Conservation (phyloP, 768 basidiomycete genomes). For the Lactarius akahatsu region DNA sequence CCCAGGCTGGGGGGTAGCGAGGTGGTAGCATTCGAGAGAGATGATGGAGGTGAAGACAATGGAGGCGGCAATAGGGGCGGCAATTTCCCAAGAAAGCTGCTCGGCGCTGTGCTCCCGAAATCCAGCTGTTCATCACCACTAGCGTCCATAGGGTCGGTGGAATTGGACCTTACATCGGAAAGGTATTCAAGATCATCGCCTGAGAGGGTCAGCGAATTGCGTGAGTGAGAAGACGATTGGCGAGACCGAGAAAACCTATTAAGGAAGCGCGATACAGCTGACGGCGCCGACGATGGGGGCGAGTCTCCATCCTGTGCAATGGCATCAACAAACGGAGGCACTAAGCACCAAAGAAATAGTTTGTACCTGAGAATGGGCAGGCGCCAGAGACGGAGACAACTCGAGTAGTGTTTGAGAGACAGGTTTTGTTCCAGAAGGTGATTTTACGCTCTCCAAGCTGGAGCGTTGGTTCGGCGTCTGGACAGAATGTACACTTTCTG, state of each 20-base stretch:
- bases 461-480: slow-evolving; percentile 6
- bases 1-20: not conserved
- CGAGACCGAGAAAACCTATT: slow-evolving; percentile 65
- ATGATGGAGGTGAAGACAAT: slow-evolving; percentile 16
- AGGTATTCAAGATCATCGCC: slow-evolving; percentile 82
- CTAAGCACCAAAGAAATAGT: slow-evolving; percentile 23
- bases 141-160: slow-evolving; percentile 39
- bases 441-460: slow-evolving; percentile 11
- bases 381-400: slow-evolving; percentile 1
- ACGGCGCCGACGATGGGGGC: slow-evolving; percentile 38
- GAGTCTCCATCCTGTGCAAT: slow-evolving; percentile 26
- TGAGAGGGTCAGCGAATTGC: slow-evolving; percentile 67
- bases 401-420: slow-evolving; percentile 5
- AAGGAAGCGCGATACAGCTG: slow-evolving; percentile 82
- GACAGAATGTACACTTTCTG: slow-evolving; percentile 2
- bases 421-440: slow-evolving; percentile 9
- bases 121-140: slow-evolving; percentile 38
- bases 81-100: slow-evolving; percentile 35
- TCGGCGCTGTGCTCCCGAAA: slow-evolving; percentile 44
- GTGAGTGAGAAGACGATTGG: slow-evolving; percentile 39
- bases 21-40: slow-evolving; percentile 1
- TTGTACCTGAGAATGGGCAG: slow-evolving; percentile 15
- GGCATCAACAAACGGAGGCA: slow-evolving; percentile 28
- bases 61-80: slow-evolving; percentile 22
- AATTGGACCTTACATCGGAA: slow-evolving; percentile 61